Base-by-base conservation (phyloP, 805 yeast genomes). In the Ogataea chonburiensis region DNA sequence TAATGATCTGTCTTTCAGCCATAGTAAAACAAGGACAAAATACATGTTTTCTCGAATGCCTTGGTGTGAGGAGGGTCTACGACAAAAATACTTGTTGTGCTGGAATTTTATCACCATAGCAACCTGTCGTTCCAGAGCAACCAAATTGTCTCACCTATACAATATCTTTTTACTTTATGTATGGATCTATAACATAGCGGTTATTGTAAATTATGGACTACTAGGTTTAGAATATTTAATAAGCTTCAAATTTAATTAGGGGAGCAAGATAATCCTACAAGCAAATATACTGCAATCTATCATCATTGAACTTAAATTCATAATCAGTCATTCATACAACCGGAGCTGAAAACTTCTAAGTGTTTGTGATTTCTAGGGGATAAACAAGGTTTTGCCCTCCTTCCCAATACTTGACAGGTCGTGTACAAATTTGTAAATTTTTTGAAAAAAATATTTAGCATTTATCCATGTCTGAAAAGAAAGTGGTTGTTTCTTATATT, bases 1-100 rank as follows among this genome's bases (percentile, higher is more conserved):
- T 55, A 2, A 58, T 52, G 28, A 58, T 58, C 37, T 45, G 49
- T 45, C 57, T 44, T 37, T 55, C 56, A 5, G 49, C 31, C 11
- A 54, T 36, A 29, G 34, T 25, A 29, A 28, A 35, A 28, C 33
- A 35, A 35, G 27, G 24, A 52, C 9, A 31, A 18, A 14, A 12
- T 22, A 26, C 22, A 28, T 14, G 26, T 31, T 34, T 26, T 32
- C 14, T 16, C 12, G 16, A 18, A 5, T 13, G 16, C n/a, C 9
- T 25, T 24, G 33, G 38, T 34, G 33, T 15, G 17, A 27, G 38
- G 38, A 23, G 21, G 31, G n/a, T n/a, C 17, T 22, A 13, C 32
- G 24, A 28, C 38, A 22, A 17, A 28, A 18, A 18, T 10, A 28
- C 9, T n/a, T 25, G 28, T 25, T 22, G 26, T 21, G 19, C 17